phyloP scores from a whole-genome alignment of 2,329 filamentous ascomycete genomes.

The Paraconiothyrium sp. region DNA sequence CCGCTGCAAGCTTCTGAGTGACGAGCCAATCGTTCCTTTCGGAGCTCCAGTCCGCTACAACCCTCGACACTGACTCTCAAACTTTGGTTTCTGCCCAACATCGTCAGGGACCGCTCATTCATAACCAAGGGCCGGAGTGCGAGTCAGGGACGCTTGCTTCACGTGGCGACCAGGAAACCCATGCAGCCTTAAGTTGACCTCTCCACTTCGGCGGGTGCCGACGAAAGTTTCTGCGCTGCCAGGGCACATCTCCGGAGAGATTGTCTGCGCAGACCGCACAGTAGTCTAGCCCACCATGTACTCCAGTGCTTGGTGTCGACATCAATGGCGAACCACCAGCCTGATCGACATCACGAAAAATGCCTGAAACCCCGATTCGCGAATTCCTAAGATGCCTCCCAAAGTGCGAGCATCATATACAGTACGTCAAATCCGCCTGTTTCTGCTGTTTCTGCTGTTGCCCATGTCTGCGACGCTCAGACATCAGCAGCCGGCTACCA shows the following conservation, averaged over 20 bases:
- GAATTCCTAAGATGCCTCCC: slow-evolving; percentile 66
- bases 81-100: slow-evolving; percentile 1
- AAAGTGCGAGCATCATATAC: slow-evolving; percentile 85
- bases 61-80: background rate
- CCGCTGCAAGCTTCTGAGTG: background rate
- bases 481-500: background rate
- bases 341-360: slow-evolving; percentile 1
- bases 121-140: background rate
- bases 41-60: background rate
- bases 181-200: slow-evolving; percentile 4
- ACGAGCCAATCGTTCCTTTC: slow-evolving; percentile 1
- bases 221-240: slow-evolving; percentile 11
- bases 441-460: too few species aligned
- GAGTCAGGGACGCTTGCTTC: slow-evolving; percentile 4
- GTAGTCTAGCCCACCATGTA: background rate
- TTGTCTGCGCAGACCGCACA: slow-evolving; percentile 1
- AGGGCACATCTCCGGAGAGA: background rate
- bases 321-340: background rate
- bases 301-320: background rate
- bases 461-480: background rate
- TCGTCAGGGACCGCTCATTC: background rate
- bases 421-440: slow-evolving; percentile 43
- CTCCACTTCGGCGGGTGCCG: slow-evolving; percentile 11
- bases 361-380: slow-evolving; percentile 11
- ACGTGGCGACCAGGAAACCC: slow-evolving; percentile 13